These are phyloP conservation scores for Fusarium sp. DNA, from an alignment of 2,329 filamentous ascomycete species.

Conservation along the genomic window DNA sequence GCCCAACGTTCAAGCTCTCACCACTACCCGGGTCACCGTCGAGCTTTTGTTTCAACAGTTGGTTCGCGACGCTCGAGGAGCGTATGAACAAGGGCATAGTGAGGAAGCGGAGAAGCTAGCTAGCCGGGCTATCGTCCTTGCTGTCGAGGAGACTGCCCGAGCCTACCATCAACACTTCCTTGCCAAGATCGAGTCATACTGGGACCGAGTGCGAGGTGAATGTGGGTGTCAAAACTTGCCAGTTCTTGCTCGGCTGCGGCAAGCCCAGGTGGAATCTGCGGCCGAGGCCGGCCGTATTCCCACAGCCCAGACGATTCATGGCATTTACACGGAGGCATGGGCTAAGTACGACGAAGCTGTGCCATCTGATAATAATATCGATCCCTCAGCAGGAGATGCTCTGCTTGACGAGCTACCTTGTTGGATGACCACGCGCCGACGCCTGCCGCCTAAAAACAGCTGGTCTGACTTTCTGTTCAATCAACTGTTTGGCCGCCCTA, in stretches of 20 bases:
- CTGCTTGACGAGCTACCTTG: slow-evolving; percentile 5
- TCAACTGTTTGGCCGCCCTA: neutral
- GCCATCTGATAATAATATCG: neutral
- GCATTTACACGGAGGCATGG: slow-evolving; percentile 15
- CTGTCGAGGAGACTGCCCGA: slow-evolving; percentile 3
- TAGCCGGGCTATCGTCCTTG: neutral
- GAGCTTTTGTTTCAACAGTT: slow-evolving; percentile 1
- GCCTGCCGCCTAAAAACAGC: neutral
- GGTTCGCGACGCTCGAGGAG: neutral
- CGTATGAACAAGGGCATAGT: neutral
- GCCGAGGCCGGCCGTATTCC: neutral
- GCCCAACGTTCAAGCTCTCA: slow-evolving; percentile 3
- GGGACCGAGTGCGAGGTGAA: neutral
- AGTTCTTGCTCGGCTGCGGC: neutral
- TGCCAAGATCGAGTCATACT: slow-evolving; percentile 9
- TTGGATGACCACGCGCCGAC: neutral
- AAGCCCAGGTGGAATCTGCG: neutral
- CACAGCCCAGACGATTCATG: slow-evolving; percentile 12
- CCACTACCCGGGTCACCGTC: slow-evolving; percentile 2
- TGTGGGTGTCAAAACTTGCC: neutral
- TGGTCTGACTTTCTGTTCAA: neutral
- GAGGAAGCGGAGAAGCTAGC: neutral
- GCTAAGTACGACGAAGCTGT: neutral
- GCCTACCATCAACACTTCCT: slow-evolving; percentile 15
- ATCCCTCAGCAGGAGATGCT: neutral